A percentile compares a stretch with the other conserved stretches of the same genome.
These are phyloP conservation scores for Mrakia blollopis DNA, from an alignment of 768 basidiomycete genomes.

Conservation along the genomic window DNA sequence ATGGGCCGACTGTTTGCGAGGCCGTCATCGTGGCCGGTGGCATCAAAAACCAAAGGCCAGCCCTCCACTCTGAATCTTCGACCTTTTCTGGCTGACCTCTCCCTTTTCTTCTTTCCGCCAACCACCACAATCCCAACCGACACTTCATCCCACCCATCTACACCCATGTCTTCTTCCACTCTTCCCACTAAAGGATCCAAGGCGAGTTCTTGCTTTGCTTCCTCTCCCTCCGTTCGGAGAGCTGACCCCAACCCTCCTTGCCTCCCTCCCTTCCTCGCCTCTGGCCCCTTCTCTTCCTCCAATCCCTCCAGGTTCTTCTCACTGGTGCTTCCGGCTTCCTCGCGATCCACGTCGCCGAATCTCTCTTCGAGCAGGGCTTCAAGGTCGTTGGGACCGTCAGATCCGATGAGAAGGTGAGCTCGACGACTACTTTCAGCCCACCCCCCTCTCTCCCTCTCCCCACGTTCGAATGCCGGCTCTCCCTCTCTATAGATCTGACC, in stretches of 20 bases:
- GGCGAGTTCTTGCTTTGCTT: too few relatives aligned
- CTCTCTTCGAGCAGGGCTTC: conserved; percentile 60
- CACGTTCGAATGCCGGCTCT: neutral
- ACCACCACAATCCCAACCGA: neutral
- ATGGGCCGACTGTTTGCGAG: too few relatives aligned
- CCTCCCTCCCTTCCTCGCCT: neutral
- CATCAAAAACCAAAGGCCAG: too few relatives aligned
- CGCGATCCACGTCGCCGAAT: conserved; percentile 47
- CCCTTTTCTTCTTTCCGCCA: neutral
- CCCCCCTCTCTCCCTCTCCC: neutral
- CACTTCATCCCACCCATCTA: neutral
- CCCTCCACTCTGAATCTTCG: neutral
- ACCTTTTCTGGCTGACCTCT: neutral
- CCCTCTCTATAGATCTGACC: too few relatives aligned
- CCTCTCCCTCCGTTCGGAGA: neutral
- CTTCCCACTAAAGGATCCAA: neutral
- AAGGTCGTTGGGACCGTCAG: conserved; percentile 63
- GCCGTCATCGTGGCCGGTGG: too few relatives aligned
- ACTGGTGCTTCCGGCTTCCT: neutral
- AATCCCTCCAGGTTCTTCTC: neutral
- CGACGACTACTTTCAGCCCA: neutral
- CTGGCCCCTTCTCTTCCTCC: neutral
- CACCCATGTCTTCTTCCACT: neutral
- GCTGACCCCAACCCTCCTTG: neutral
- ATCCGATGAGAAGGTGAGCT: conserved; percentile 51